phyloP scores from a whole-genome alignment of 2,329 filamentous ascomycete genomes.

The Cladophialophora immunda region DNA sequence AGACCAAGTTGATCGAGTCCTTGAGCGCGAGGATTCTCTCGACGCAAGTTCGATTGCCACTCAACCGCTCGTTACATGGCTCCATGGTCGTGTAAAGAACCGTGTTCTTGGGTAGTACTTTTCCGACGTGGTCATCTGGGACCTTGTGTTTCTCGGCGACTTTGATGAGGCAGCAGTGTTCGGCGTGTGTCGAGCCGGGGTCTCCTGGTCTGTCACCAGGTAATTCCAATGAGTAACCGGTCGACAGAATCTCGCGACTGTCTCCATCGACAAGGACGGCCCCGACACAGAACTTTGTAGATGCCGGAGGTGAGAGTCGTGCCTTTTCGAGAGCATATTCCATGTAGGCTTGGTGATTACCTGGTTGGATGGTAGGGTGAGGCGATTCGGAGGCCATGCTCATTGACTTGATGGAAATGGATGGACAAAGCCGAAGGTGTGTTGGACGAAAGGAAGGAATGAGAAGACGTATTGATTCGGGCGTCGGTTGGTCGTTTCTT shows the following conservation, averaged over 20 bases:
- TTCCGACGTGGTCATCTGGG: slow-evolving; percentile 47
- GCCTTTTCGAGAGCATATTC: slow-evolving; percentile 17
- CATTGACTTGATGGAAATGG: neutral
- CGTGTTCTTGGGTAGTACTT: slow-evolving; percentile 52
- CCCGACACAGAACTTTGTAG: slow-evolving; percentile 39
- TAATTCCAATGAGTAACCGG: slow-evolving; percentile 55
- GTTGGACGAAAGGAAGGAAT: neutral
- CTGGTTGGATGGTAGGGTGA: slow-evolving; percentile 31
- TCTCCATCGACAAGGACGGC: slow-evolving; percentile 53
- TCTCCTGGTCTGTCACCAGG: slow-evolving; percentile 50
- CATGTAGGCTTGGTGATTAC: slow-evolving; percentile 51
- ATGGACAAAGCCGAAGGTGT: neutral
- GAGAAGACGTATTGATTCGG: neutral
- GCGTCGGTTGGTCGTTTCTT: neutral
- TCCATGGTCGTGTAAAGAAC: slow-evolving; percentile 59
- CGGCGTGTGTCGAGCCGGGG: slow-evolving; percentile 52
- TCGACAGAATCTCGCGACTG: slow-evolving; percentile 50
- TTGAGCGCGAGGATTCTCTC: slow-evolving; percentile 49
- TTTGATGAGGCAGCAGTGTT: slow-evolving; percentile 58
- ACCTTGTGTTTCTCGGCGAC: slow-evolving; percentile 50
- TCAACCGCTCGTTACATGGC: slow-evolving; percentile 54
- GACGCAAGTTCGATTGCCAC: slow-evolving; percentile 51
- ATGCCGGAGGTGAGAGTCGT: slow-evolving; percentile 12
- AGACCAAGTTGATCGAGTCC: slow-evolving; percentile 48
- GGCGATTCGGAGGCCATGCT: neutral